Percentiles rank a stretch among this genome's conserved stretches.
Evolutionary conservation across 768 basidiomycete genomes (phyloP).

Genomic region (Sarcodon sp.): DNA sequence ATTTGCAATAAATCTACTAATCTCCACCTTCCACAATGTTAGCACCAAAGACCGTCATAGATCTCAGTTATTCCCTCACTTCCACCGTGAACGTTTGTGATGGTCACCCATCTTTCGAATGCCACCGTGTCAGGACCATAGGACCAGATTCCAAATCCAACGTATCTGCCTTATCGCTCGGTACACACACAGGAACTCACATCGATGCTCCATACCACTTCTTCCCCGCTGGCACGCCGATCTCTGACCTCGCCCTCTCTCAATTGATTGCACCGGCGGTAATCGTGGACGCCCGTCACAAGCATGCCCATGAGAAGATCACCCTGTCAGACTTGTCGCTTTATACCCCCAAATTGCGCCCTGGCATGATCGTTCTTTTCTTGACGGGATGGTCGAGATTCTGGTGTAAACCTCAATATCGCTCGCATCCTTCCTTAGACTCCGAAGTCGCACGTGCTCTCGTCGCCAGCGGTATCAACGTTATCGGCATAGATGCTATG

Average conservation of each 20-base stretch:
- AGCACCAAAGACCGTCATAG: too few relatives aligned
- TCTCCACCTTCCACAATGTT: too few relatives aligned
- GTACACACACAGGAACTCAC: constrained; percentile 71
- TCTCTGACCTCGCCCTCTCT: constrained; percentile 44
- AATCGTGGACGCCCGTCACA: constrained; percentile 33
- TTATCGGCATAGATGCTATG: constrained; percentile 52
- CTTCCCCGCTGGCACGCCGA: constrained; percentile 37
- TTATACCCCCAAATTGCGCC: constrained; percentile 15
- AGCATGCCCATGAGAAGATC: not conserved
- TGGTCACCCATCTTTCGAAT: too few relatives aligned
- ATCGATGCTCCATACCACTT: constrained; percentile 73
- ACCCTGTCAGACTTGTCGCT: constrained; percentile 14
- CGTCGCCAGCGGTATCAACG: constrained; percentile 33
- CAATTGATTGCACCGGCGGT: constrained; percentile 38
- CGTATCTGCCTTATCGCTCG: constrained; percentile 28
- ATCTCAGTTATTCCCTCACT: too few relatives aligned
- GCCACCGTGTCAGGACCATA: too few relatives aligned
- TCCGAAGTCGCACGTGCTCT: constrained; percentile 37
- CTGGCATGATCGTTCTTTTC: constrained; percentile 31
- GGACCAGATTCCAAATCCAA: too few relatives aligned
- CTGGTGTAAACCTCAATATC: constrained; percentile 42
- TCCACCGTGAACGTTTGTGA: too few relatives aligned
- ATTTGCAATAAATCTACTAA: too few relatives aligned
- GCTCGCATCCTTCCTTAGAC: constrained; percentile 50
- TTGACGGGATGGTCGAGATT: constrained; percentile 52